A percentile compares a stretch with the other conserved stretches of the same genome.
Conservation (phyloP, 1,284 basidiomycete genomes). For the Hemileia vastatrix region DNA sequence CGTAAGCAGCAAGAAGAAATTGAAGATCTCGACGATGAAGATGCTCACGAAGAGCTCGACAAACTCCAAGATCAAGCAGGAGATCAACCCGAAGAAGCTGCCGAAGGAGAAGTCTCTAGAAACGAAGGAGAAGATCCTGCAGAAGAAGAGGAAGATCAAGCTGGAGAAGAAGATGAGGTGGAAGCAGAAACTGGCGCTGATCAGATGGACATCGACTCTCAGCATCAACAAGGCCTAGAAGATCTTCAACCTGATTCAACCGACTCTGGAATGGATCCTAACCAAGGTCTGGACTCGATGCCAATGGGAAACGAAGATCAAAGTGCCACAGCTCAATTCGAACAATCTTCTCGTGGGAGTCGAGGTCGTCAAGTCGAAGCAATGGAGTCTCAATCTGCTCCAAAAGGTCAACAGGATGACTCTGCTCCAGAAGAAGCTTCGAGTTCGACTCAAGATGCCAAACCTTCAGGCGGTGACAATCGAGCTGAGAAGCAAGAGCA, state of each 20-base stretch:
- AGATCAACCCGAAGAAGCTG: slow-evolving; percentile 25
- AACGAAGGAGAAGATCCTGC: slow-evolving; percentile 26
- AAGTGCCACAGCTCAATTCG: slow-evolving; percentile 27
- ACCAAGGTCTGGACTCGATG: neutral
- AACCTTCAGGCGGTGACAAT: neutral
- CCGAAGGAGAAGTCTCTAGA: slow-evolving; percentile 18
- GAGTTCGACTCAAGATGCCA: neutral
- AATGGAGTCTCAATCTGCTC: neutral
- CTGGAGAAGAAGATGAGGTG: slow-evolving; percentile 45
- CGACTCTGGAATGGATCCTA: neutral
- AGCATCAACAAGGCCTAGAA: neutral
- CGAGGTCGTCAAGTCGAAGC: slow-evolving; percentile 28
- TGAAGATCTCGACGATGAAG: slow-evolving; percentile 27
- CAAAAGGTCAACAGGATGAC: slow-evolving; percentile 1
- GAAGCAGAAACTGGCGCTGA: slow-evolving; percentile 24
- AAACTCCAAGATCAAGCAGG: slow-evolving; percentile 44
- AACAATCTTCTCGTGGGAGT: slow-evolving; percentile 28
- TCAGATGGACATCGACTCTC: neutral
- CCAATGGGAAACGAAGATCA: slow-evolving; percentile 28
- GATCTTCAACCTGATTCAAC: neutral
- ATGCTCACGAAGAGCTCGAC: too few species aligned
- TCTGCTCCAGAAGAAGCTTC: neutral
- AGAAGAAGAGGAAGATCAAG: slow-evolving; percentile 48
- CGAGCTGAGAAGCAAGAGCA: neutral
- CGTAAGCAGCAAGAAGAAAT: slow-evolving; percentile 16